phyloP scores from a whole-genome alignment of 495 filamentous ascomycete species.

The Cairneyella variabilis region DNA sequence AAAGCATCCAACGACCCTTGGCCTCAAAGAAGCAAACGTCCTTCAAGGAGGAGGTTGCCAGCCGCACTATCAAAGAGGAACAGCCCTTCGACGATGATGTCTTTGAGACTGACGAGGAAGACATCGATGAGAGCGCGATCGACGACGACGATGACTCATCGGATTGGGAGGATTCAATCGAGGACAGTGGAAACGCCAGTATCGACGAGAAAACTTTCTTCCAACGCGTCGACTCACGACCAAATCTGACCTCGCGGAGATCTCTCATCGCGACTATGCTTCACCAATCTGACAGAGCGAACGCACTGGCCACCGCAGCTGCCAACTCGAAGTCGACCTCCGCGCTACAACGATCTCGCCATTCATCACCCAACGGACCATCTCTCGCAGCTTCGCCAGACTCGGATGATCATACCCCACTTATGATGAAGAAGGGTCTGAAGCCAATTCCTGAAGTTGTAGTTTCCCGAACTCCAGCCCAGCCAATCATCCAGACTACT shows the following conservation, averaged over 20 bases:
- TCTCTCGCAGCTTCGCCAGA: constrained; percentile 70
- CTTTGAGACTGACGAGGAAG: constrained; percentile 67
- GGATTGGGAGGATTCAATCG: constrained; percentile 92
- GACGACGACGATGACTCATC: constrained; percentile 85
- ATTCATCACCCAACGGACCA: constrained; percentile 69
- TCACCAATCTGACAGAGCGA: constrained; percentile 64
- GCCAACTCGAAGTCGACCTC: constrained; percentile 76
- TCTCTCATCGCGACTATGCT: constrained; percentile 90
- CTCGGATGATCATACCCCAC: constrained; percentile 61
- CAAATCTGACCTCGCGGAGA: constrained; percentile 77
- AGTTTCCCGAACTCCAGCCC: constrained; percentile 60
- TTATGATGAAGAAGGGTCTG: constrained; percentile 61
- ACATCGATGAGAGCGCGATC: constrained; percentile 75
- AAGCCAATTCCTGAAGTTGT: constrained; percentile 61
- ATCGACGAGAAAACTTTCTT: constrained; percentile 77
- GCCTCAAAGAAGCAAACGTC: constrained; percentile 73
- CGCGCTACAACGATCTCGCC: constrained; percentile 72
- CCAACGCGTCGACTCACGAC: constrained; percentile 83
- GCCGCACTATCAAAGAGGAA: constrained; percentile 55
- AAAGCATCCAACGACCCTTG: constrained; percentile 38
- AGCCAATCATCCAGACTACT: constrained; percentile 80
- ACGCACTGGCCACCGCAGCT: constrained; percentile 50
- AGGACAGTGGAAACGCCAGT: constrained; percentile 77
- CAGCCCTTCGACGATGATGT: constrained; percentile 63
- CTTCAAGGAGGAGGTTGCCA: constrained; percentile 74